These are phyloP conservation scores for Monosporascus sp. DNA, from an alignment of 2,329 filamentous ascomycete genomes.

Conservation along the genomic window DNA sequence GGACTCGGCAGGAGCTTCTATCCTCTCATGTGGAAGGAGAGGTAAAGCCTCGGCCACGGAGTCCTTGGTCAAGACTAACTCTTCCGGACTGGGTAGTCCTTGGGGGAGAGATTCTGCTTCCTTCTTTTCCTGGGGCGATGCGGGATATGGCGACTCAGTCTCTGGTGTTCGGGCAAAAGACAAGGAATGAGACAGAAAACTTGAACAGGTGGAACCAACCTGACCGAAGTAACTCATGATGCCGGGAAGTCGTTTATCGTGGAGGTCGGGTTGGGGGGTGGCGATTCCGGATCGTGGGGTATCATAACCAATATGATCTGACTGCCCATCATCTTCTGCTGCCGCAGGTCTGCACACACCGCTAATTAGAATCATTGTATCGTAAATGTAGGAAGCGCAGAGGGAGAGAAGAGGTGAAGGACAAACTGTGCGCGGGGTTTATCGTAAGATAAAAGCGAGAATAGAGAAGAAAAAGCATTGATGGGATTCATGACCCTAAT, in stretches of 20 bases:
- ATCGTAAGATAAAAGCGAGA: not conserved
- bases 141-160: conserved; percentile 27
- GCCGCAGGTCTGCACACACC: conserved; percentile 46
- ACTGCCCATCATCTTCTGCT: conserved; percentile 61
- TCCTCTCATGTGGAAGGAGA: conserved; percentile 35
- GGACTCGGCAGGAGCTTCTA: conserved; percentile 25
- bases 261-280: conserved; percentile 87
- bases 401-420: not conserved
- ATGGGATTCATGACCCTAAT: not conserved
- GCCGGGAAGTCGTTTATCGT: conserved; percentile 90
- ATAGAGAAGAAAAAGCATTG: not conserved
- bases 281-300: conserved; percentile 87
- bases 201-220: conserved; percentile 87
- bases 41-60: conserved; percentile 21
- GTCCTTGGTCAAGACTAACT: conserved; percentile 18
- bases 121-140: conserved; percentile 29
- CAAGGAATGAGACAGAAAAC: conserved; percentile 36
- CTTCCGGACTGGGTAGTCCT: conserved; percentile 14
- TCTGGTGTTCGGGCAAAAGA: conserved; percentile 34
- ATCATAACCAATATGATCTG: conserved; percentile 75
- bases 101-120: conserved; percentile 16
- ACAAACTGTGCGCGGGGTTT: not conserved
- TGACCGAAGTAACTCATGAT: conserved; percentile 98
- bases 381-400: conserved; percentile 8
- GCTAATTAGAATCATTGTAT: conserved; percentile 41